Evolutionary conservation across 73 alveolate species (phyloP).

Genomic region (Symbiodinium natans): DNA sequence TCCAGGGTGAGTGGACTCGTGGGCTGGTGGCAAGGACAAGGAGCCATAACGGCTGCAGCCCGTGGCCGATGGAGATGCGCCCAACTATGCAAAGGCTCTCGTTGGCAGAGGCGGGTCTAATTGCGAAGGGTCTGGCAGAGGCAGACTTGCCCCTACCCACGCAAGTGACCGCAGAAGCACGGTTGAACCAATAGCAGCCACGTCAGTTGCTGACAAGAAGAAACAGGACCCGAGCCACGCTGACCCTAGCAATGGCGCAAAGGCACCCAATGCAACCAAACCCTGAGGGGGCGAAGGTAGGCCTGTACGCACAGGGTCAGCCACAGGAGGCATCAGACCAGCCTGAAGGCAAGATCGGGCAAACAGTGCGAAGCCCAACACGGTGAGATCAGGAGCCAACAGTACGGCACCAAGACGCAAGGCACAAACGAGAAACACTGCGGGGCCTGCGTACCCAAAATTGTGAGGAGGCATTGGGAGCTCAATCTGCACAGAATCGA

Average conservation of each 20-base stretch:
- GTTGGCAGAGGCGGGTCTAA: neutral
- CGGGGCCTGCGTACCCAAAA: neutral
- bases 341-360: neutral
- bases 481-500: neutral
- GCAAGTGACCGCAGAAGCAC: neutral
- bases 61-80: neutral
- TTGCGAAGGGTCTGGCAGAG: neutral
- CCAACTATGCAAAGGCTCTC: neutral
- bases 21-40: neutral
- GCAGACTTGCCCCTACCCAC: neutral
- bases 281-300: neutral
- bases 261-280: neutral
- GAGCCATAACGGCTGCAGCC: slow-evolving; percentile 16
- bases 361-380: neutral
- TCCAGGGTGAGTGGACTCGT: neutral
- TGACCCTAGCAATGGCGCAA: neutral
- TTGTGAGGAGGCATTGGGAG: neutral
- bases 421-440: neutral
- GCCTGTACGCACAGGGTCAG: neutral
- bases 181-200: neutral
- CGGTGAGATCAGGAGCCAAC: neutral
- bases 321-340: neutral
- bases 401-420: neutral
- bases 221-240: slow-evolving; percentile 17
- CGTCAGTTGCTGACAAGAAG: neutral